Base-by-base conservation (phyloP, 352 stramenopile species). In the Aphanomyces stellatus region DNA sequence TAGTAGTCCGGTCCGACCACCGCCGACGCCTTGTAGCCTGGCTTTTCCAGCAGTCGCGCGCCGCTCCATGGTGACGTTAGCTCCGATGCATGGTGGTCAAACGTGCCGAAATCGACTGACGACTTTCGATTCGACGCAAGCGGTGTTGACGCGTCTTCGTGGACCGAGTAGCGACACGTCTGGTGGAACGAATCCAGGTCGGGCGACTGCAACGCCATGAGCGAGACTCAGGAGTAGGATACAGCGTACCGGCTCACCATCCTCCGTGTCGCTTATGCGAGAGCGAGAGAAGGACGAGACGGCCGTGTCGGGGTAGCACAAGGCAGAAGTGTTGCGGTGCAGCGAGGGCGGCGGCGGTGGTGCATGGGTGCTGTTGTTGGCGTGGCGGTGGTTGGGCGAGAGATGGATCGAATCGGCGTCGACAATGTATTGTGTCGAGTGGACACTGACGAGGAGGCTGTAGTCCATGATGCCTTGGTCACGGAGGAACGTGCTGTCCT, bases 381-480 rank as follows among this genome's bases (percentile, higher is more conserved):
- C n/a, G 11, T 60, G 51, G n/a, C 25, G 51, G 3, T 15, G 41
- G 11, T 33, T 43, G 25, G 51, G 75, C 22, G 72, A 69, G 17
- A 82, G 67, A 33, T 75, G 73, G 13, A 73, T 69, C 11, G 63
- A 73, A 25, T 77, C 70, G 65, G 90, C 79, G 43, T 93, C 83
- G 27, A 93, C 82, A 31, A 89, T 77, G 53, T 91, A 95, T 65
- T 90, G 91, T 30, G 82, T 89, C 66, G 80, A 91, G 74, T 91
- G 83, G 2, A 96, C 77, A 72, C 88, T 91, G 11, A 96, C 59
- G 24, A 96, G 65, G 28, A 96, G 65, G 25, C 80, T 92, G 72
- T 96, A 96, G 74, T 96, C 88, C 74, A 94, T 96, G 69, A 96
- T 90, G 19, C 87, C 87, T 68, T 93, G 80, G 10, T 76, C 70